phyloP scores from a whole-genome alignment of 2,329 filamentous ascomycete genomes.

The Colletotrichum endophyticum region DNA sequence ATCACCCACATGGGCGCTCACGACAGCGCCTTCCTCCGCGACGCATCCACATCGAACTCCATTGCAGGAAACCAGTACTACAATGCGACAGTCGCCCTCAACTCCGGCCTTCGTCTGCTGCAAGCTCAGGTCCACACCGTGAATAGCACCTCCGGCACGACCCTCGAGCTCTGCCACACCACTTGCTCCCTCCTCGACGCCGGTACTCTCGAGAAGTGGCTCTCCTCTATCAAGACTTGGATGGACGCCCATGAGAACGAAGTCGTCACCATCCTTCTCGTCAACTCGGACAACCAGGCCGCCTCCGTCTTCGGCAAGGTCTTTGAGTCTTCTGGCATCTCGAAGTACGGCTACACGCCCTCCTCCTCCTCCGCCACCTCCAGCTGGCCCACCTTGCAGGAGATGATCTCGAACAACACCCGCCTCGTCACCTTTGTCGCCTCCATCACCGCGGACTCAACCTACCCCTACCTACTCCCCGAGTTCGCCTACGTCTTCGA shows the following conservation, averaged over 20 bases:
- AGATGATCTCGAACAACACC: conserved; percentile 67
- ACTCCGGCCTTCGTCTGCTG: conserved; percentile 73
- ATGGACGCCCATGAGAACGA: conserved; percentile 74
- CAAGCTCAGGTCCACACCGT: conserved; percentile 73
- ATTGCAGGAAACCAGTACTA: conserved; percentile 75
- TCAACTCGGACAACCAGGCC: conserved; percentile 68
- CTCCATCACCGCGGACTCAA: conserved; percentile 45
- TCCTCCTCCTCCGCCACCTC: conserved; percentile 42
- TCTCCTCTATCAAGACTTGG: conserved; percentile 69
- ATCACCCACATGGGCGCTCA: conserved; percentile 82
- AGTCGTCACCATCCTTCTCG: conserved; percentile 76
- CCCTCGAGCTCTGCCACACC: conserved; percentile 73
- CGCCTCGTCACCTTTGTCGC: conserved; percentile 75
- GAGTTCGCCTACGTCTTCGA: conserved; percentile 76
- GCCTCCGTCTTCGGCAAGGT: conserved; percentile 58
- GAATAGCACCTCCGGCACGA: conserved; percentile 41
- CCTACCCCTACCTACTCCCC: conserved; percentile 63
- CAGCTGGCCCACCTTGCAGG: conserved; percentile 74
- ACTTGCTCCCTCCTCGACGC: conserved; percentile 72
- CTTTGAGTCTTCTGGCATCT: conserved; percentile 65
- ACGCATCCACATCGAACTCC: conserved; percentile 64
- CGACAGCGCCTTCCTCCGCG: conserved; percentile 74
- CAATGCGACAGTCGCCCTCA: conserved; percentile 73
- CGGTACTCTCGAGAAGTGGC: conserved; percentile 68
- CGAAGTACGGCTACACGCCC: conserved; percentile 65